These are phyloP conservation scores for Sugiyamaella novakii DNA, from an alignment of 1,139 yeast genomes.

Conservation along the genomic window DNA sequence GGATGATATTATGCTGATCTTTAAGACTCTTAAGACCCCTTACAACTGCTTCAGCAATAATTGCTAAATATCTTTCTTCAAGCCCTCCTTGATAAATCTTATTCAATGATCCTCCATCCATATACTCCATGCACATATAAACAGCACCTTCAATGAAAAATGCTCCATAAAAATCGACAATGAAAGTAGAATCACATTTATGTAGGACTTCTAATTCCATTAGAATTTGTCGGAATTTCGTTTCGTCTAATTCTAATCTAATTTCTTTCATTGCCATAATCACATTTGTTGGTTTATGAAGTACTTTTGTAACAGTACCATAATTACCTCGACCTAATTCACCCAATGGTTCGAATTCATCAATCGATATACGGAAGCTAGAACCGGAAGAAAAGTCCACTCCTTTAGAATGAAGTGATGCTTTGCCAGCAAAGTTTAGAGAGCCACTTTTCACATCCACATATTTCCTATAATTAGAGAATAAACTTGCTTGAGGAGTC, in stretches of 20 bases:
- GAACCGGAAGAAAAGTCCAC: conserved; percentile 88
- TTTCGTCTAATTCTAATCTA: conserved; percentile 84
- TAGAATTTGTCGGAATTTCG: conserved; percentile 85
- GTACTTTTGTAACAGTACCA: conserved; percentile 89
- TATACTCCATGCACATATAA: conserved; percentile 96
- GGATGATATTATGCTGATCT: conserved; percentile 88
- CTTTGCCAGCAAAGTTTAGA: conserved; percentile 88
- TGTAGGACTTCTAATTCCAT: conserved; percentile 96
- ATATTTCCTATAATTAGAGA: conserved; percentile 82
- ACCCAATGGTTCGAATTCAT: conserved; percentile 78
- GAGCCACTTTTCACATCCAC: conserved; percentile 91
- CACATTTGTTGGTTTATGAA: conserved; percentile 92
- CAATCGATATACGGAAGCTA: conserved; percentile 81
- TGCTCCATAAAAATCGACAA: conserved; percentile 96
- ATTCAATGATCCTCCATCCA: conserved; percentile 97
- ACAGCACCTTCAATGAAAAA: conserved; percentile 97
- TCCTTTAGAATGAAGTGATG: conserved; percentile 88
- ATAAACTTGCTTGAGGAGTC: conserved; percentile 37
- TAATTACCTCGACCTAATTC: conserved; percentile 95
- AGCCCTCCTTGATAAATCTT: conserved; percentile 81
- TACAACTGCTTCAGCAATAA: conserved; percentile 78
- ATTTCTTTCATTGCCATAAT: conserved; percentile 98
- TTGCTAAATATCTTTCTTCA: conserved; percentile 77
- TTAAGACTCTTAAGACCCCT: conserved; percentile 82
- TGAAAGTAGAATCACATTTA: conserved; percentile 84